Base-by-base conservation (phyloP, 129 eudicot species). In the Centrapalus pauciflorus region DNA sequence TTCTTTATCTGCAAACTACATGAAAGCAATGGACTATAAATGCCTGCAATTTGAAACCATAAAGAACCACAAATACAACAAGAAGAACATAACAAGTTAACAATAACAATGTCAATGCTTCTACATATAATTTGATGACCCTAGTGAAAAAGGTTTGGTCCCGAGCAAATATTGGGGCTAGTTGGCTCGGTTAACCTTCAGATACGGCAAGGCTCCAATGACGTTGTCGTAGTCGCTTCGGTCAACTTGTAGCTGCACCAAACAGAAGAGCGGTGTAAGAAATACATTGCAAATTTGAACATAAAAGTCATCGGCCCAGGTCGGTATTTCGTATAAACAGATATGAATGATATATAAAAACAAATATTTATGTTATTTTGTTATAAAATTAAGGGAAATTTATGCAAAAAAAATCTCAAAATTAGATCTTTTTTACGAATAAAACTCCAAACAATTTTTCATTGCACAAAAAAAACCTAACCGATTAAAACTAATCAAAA, bases 221-320 rank as follows among this genome's bases (percentile, higher is more conserved):
- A 94, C 99, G 34, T 94, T 94, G 95, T 89, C 59, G 64, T 94
- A 94, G 78, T 94, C 97, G 45, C 97, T 64, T 20, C 97, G 93
- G 55, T 89, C 78, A 56, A 93, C 99, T 89, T 93, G 99, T 48
- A 85, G 43, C 99, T 89, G 85, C 65, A 34, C 25, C 61, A 20
- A 55, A 68, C 26, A 19, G 61, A 27, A n/a, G 4, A 76, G 40
- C 4, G 50, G 9, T 9, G 72, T 73, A 12, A 73, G 45, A 52
- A 46, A 70, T n/a, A 50, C 30, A 29, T 61, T 66, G 58, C 43
- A 54, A 9, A 67, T 9, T 43, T 10, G 8, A n/a, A n/a, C n/a
- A 2, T 12, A 30, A 23, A 27, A 40, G 46, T 29, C 34, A 70
- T 26, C 28, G n/a, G 23, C 20, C 27, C 35, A 17, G 12, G 23